phyloP scores from a whole-genome alignment of 2,329 filamentous ascomycete species.

The Fusarium sp. region DNA sequence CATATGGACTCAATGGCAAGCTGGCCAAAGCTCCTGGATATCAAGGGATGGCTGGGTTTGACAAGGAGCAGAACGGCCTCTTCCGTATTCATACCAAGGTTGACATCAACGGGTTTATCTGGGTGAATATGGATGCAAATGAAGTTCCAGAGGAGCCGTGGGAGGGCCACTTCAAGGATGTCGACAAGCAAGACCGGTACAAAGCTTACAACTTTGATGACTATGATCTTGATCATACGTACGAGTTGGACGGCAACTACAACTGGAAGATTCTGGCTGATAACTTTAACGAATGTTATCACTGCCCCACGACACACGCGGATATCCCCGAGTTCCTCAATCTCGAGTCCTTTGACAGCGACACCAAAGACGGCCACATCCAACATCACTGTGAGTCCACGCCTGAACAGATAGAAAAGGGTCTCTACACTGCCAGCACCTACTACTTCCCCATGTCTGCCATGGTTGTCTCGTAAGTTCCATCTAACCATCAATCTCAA shows the following conservation, averaged over 20 bases:
- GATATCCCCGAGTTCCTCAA: constrained; percentile 33
- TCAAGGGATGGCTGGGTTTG: constrained; percentile 66
- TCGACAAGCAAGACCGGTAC: constrained; percentile 55
- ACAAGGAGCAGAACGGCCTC: constrained; percentile 66
- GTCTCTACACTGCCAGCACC: constrained; percentile 27
- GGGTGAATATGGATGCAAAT: constrained; percentile 66
- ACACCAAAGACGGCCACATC: constrained; percentile 28
- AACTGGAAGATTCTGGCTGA: constrained; percentile 72
- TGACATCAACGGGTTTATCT: constrained; percentile 66
- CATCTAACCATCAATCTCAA: fast-evolving
- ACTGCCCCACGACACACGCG: constrained; percentile 34
- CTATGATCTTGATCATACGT: constrained; percentile 67
- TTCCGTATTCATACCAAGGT: constrained; percentile 66
- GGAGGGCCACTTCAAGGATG: constrained; percentile 62
- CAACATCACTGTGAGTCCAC: constrained; percentile 29
- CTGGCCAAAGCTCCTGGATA: constrained; percentile 69
- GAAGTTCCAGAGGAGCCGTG: constrained; percentile 57
- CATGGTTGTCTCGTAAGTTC: constrained; percentile 32
- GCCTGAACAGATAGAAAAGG: constrained; percentile 29
- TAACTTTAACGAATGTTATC: constrained; percentile 69
- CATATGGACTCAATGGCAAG: constrained; percentile 68
- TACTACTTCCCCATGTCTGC: constrained; percentile 36
- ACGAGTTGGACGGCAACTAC: constrained; percentile 66
- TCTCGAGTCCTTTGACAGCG: constrained; percentile 26
- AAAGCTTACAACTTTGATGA: constrained; percentile 57